Evolutionary conservation across 140 eudicot species (phyloP).

Genomic region (Bidens hawaiensis): DNA sequence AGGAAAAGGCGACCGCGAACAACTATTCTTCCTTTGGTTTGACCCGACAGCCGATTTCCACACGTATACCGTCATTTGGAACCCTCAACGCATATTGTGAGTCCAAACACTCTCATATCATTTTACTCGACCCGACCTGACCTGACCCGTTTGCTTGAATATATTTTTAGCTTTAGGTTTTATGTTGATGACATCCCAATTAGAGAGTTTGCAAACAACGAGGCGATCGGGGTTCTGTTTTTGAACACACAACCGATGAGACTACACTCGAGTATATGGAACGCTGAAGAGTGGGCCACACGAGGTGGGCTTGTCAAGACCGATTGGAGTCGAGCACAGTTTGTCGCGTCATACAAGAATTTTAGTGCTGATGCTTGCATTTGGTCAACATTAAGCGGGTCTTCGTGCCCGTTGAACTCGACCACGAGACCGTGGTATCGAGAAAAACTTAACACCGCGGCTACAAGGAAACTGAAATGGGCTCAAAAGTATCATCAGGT

Average conservation of each 20-base stretch:
- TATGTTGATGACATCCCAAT: conserved; percentile 35
- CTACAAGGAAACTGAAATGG: conserved; percentile 38
- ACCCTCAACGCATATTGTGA: conserved; percentile 52
- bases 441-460: conserved; percentile 30
- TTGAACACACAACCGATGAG: conserved; percentile 36
- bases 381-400: conserved; percentile 24
- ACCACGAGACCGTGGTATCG: conserved; percentile 28
- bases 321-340: conserved; percentile 43
- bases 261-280: conserved; percentile 41
- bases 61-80: conserved; percentile 49
- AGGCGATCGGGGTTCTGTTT: conserved; percentile 33
- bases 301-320: conserved; percentile 34
- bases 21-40: conserved; percentile 66
- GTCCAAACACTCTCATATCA: conserved; percentile 10
- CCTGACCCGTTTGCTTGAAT: background rate
- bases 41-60: conserved; percentile 66
- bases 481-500: conserved; percentile 45
- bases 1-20: conserved; percentile 54
- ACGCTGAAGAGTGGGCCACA: conserved; percentile 34
- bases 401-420: conserved; percentile 20
- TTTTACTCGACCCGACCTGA: too few species aligned
- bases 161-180: conserved; percentile 16
- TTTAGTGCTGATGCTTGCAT: conserved; percentile 31
- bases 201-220: conserved; percentile 32
- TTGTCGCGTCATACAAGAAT: conserved; percentile 27